These are phyloP conservation scores for Debaryomycetaceae sp. DNA, from an alignment of 1,139 yeast species.

Conservation along the genomic window DNA sequence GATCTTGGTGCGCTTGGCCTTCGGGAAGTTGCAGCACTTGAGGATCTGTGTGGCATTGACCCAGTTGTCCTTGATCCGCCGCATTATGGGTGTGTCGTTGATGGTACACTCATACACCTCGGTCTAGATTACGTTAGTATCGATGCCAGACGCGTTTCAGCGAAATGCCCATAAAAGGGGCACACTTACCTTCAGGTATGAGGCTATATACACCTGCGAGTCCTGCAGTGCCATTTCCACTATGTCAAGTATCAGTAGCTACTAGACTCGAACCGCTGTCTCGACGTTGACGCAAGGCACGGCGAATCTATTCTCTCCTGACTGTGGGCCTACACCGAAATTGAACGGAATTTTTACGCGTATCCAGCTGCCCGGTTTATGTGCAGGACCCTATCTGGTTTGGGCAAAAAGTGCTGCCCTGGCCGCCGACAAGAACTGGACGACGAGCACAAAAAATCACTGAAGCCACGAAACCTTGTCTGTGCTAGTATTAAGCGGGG, in stretches of 20 bases:
- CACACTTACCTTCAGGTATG: slow-evolving; percentile 10
- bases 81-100: slow-evolving; percentile 86
- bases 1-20: slow-evolving; percentile 88
- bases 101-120: slow-evolving; percentile 85
- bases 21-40: slow-evolving; percentile 91
- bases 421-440: too few species aligned
- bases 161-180: neutral
- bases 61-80: slow-evolving; percentile 88
- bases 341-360: slow-evolving; percentile 1
- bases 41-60: slow-evolving; percentile 97
- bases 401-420: too few species aligned
- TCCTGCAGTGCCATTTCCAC: slow-evolving; percentile 8
- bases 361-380: neutral
- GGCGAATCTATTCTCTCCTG: too few species aligned
- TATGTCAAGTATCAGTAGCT: neutral
- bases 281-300: too few species aligned
- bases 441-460: too few species aligned
- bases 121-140: slow-evolving; percentile 17
- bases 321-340: too few species aligned
- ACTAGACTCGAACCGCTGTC: too few species aligned
- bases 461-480: too few species aligned
- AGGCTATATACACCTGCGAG: slow-evolving; percentile 9
- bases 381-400: slow-evolving; percentile 2
- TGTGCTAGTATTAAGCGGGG: too few species aligned
- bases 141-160: neutral